Evolutionary conservation across 2,329 filamentous ascomycete genomes (phyloP), one percentile per base, ranked within the genome.

Genomic region (Trichoderma koningii): DNA sequence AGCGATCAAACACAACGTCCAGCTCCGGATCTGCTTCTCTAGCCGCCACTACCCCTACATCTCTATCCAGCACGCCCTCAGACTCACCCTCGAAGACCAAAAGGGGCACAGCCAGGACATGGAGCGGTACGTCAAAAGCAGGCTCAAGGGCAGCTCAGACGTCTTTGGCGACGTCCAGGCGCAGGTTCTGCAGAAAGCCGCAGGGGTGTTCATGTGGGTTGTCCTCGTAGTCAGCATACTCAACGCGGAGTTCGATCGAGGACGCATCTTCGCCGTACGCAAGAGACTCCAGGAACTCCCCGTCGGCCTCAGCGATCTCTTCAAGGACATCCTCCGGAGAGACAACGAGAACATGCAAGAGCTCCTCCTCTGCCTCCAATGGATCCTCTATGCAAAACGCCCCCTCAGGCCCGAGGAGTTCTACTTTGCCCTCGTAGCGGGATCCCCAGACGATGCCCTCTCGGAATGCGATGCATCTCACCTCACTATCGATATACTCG

Each of bases 41-140:
- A 83, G 81, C 55, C 73, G 83, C 0, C 79, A 82, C 42, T 84
- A 83, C 21, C 82, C 82, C 0, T 64, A 78, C 6, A 77, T 84
- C 23, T 73, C 60, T 0, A 70, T 79, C 1, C 19, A 28, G 4
- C 70, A 69, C 0, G 75, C 76, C 1, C 56, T 75, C 0, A 26
- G 66, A 6, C 47, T 78, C 0, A 63, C 66, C 0, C 30, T 79
- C 0, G 76, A 79, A 34, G 34, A 63, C 0, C 71, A 74, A 9
- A 0, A 2, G 0, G 73, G 71, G 0, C 75, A 78, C 26, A 26
- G 19, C 0, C 0, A 66, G 0, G 76, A 78, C 1, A 67, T 78
- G 19, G n/a, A 42, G 21, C 17, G 19, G 3, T 65, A 65, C 19
- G 28, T 65, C 10, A 41, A 41, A 5, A 21, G 28, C 28, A 15